phyloP scores from a whole-genome alignment of 495 filamentous ascomycete genomes.

The Aspergillus bertholletiae region DNA sequence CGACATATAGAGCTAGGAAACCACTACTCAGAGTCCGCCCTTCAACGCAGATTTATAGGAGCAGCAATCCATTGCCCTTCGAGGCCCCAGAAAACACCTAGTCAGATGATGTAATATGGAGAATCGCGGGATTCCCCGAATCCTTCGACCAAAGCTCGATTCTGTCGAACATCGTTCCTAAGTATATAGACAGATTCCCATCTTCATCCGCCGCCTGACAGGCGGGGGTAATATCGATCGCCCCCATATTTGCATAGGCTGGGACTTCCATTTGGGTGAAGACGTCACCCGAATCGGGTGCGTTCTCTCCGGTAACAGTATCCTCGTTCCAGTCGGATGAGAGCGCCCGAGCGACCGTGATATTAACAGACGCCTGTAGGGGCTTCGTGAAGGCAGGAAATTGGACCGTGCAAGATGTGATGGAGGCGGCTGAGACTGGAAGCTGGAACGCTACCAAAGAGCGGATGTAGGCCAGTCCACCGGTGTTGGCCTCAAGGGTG shows the following conservation, averaged over 20 bases:
- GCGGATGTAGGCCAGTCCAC: constrained; percentile 5
- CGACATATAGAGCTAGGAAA: too few relatives aligned
- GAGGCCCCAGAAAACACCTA: too few relatives aligned
- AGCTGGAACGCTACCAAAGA: constrained; percentile 13
- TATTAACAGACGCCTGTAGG: constrained; percentile 1
- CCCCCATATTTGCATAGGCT: constrained; percentile 2
- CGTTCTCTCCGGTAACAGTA: constrained; percentile 12
- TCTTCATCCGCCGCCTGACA: constrained; percentile 5
- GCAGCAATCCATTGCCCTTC: too few relatives aligned
- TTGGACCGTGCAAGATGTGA: constrained; percentile 11
- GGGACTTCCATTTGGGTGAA: background rate
- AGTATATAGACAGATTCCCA: constrained; percentile 11
- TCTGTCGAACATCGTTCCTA: constrained; percentile 4
- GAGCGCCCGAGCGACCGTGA: constrained; percentile 9
- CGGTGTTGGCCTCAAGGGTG: constrained; percentile 8
- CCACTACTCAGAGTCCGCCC: too few relatives aligned
- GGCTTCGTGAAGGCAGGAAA: constrained; percentile 12
- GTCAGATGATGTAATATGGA: constrained; percentile 12
- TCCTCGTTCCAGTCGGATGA: constrained; percentile 14
- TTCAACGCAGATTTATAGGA: too few relatives aligned
- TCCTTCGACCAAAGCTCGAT: constrained; percentile 17
- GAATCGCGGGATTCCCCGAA: constrained; percentile 12
- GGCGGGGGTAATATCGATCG: constrained; percentile 9
- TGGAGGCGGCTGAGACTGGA: background rate
- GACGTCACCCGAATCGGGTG: background rate